Conservation (phyloP, 2,329 filamentous ascomycete genomes). For the Colletotrichum spaethianum region DNA sequence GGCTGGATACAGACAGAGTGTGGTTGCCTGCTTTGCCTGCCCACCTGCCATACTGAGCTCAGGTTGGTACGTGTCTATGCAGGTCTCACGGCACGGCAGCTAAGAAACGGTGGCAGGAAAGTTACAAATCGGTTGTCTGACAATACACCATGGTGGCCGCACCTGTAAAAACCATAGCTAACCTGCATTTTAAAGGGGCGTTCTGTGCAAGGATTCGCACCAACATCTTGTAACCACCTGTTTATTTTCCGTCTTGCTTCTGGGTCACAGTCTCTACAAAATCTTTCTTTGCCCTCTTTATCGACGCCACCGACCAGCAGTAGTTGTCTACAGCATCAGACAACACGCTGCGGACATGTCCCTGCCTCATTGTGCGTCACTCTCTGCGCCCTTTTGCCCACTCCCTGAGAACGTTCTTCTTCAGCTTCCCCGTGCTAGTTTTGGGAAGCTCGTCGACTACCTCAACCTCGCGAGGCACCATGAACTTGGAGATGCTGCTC, state of each 20-base stretch:
- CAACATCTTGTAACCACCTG: background rate
- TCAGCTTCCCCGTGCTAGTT: conserved; percentile 96
- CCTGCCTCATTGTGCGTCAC: background rate
- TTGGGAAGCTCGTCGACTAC: conserved; percentile 92
- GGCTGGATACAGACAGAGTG: background rate
- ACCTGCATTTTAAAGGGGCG: background rate
- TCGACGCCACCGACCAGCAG: background rate
- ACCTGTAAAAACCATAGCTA: background rate
- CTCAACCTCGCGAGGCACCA: conserved; percentile 83
- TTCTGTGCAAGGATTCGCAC: background rate
- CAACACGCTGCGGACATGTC: background rate
- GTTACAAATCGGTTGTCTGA: background rate
- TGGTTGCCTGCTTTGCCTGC: no score
- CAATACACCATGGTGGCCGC: background rate
- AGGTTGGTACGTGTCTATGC: background rate
- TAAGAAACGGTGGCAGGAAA: background rate
- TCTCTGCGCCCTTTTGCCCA: conserved; percentile 74
- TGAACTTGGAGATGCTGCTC: conserved; percentile 89
- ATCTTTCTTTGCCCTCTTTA: background rate
- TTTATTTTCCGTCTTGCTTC: background rate
- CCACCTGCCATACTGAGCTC: background rate
- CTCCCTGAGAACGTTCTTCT: conserved; percentile 92
- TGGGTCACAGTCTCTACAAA: background rate
- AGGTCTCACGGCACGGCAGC: background rate
- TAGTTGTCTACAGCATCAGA: no score